phyloP scores from a whole-genome alignment of 1,284 basidiomycete species.

The Marasmius fiardii region DNA sequence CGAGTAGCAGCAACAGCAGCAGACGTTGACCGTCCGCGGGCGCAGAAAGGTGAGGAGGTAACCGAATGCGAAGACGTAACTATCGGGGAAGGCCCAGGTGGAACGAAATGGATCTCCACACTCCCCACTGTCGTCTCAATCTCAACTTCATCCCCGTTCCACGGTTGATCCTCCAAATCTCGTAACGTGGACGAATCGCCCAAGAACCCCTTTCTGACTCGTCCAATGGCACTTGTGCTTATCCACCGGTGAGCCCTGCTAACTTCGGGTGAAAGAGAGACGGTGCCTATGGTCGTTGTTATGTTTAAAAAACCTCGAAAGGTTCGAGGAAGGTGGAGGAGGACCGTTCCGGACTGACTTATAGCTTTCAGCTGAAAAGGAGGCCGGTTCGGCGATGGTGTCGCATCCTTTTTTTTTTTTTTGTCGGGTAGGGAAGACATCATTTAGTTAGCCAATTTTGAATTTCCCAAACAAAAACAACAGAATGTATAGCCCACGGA shows the following conservation, averaged over 20 bases:
- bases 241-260: neutral
- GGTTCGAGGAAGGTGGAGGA: neutral
- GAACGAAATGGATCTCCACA: neutral
- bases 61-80: too few species aligned
- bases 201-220: neutral
- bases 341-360: neutral
- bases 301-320: slow-evolving; percentile 2
- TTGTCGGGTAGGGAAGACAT: too few species aligned
- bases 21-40: too few species aligned
- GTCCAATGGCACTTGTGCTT: neutral
- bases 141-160: slow-evolving; percentile 1
- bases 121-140: neutral
- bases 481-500: neutral
- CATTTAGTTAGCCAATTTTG: neutral
- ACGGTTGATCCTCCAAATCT: neutral
- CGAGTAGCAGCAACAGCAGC: too few species aligned
- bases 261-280: neutral
- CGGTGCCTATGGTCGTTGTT: neutral
- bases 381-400: neutral
- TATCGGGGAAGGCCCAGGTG: neutral
- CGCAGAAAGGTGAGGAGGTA: too few species aligned
- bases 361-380: neutral
- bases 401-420: neutral
- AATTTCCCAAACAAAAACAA: neutral
- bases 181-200: neutral